Conservation (phyloP, 2,329 filamentous ascomycete genomes). For the Colletotrichum musicola region DNA sequence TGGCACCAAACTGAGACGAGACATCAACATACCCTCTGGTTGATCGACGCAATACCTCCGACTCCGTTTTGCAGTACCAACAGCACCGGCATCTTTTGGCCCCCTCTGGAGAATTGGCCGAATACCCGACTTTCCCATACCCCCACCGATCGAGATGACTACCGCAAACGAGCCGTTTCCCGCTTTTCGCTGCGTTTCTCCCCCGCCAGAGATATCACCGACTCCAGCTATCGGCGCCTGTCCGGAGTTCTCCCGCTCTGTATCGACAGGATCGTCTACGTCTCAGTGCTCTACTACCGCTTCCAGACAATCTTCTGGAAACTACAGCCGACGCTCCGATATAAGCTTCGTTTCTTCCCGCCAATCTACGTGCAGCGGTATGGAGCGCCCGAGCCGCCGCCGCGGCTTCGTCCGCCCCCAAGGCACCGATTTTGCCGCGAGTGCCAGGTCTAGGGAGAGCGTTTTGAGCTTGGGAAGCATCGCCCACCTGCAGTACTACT, state of each 20-base stretch:
- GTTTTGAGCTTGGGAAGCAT: slow-evolving; percentile 98
- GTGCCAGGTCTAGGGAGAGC: slow-evolving; percentile 90
- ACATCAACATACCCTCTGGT: slow-evolving; percentile 8
- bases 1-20: slow-evolving; percentile 22
- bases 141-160: slow-evolving; percentile 45
- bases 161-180: slow-evolving; percentile 49
- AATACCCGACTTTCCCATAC: slow-evolving; percentile 11
- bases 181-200: slow-evolving; percentile 67
- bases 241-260: slow-evolving; percentile 71
- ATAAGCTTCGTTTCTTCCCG: slow-evolving; percentile 55
- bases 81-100: background rate
- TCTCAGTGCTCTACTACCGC: slow-evolving; percentile 68
- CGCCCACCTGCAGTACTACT: slow-evolving; percentile 97
- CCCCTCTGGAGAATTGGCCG: slow-evolving; percentile 6
- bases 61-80: background rate
- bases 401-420: slow-evolving; percentile 90
- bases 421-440: slow-evolving; percentile 89
- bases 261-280: slow-evolving; percentile 72
- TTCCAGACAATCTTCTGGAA: slow-evolving; percentile 75
- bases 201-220: slow-evolving; percentile 74
- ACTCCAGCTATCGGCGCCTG: slow-evolving; percentile 72
- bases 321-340: slow-evolving; percentile 62
- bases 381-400: slow-evolving; percentile 61
- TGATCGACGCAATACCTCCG: slow-evolving; percentile 4
- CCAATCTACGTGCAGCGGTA: slow-evolving; percentile 60